phyloP scores from a whole-genome alignment of 2,329 filamentous ascomycete species.

The Xylariaceae sp. region DNA sequence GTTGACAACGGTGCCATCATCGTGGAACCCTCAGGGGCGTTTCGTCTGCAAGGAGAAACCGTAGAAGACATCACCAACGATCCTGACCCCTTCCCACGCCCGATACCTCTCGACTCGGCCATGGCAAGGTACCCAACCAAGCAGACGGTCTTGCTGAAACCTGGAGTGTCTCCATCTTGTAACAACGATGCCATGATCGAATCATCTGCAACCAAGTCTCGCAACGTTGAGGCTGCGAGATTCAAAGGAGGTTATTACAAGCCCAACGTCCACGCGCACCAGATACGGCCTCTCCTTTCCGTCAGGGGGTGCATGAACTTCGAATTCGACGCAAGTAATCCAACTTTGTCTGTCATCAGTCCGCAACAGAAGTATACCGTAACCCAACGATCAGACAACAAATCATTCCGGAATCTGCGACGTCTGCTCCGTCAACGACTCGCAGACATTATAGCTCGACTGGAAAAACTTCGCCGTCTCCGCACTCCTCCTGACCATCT shows the following conservation, averaged over 20 bases:
- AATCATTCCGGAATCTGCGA: conserved; percentile 9
- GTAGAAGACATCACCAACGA: background rate
- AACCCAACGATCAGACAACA: background rate
- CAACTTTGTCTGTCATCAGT: background rate
- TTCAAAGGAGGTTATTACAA: too few species aligned
- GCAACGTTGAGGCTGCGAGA: too few species aligned
- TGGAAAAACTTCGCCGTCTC: conserved; percentile 24
- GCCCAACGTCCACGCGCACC: background rate
- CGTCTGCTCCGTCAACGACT: conserved; percentile 17
- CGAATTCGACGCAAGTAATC: background rate
- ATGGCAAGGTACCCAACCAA: background rate
- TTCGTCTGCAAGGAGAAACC: too few species aligned
- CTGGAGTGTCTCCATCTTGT: background rate
- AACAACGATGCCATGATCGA: background rate
- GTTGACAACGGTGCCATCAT: too few species aligned
- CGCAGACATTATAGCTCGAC: conserved; percentile 16
- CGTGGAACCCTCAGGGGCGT: too few species aligned
- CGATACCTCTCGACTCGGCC: too few species aligned
- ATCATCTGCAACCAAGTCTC: background rate
- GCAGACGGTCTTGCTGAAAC: background rate
- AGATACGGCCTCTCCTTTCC: background rate
- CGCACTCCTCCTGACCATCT: conserved; percentile 21
- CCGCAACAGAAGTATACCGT: too few species aligned
- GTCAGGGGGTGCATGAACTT: background rate
- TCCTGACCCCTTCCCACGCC: too few species aligned